A percentile compares a stretch with the other conserved stretches of the same genome.
Evolutionary conservation across 768 basidiomycete species (phyloP).

Genomic region (Boletus subparvulus): DNA sequence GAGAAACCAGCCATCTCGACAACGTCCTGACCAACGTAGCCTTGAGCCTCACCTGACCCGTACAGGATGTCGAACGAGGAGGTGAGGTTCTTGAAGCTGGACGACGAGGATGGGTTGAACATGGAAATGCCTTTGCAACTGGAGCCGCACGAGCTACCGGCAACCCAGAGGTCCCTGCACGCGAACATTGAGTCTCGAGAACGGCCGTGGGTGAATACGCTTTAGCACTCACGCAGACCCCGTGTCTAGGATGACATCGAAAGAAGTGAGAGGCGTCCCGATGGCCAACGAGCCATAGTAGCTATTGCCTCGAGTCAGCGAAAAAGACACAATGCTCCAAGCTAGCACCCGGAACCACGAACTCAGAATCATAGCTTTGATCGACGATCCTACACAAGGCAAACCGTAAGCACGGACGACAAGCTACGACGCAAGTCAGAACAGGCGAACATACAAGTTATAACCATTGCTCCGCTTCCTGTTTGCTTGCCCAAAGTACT

Average conservation of each 20-base stretch:
- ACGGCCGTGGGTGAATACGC: background rate
- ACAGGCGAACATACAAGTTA: constrained; percentile 44
- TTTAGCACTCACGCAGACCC: constrained; percentile 37
- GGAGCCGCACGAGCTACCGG: constrained; percentile 32
- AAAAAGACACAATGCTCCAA: background rate
- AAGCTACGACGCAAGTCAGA: background rate
- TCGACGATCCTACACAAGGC: constrained; percentile 51
- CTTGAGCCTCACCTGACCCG: constrained; percentile 48
- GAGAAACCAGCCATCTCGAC: constrained; percentile 54
- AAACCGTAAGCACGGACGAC: background rate
- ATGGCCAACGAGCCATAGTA: constrained; percentile 42
- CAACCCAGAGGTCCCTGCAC: constrained; percentile 51
- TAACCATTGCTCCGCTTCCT: constrained; percentile 48
- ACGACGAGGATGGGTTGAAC: constrained; percentile 37
- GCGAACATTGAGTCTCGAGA: constrained; percentile 14
- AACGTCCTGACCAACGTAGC: constrained; percentile 45
- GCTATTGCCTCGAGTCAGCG: constrained; percentile 12
- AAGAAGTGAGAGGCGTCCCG: constrained; percentile 48
- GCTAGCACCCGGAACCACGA: constrained; percentile 11
- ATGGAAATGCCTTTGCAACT: constrained; percentile 30
- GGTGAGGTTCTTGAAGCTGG: constrained; percentile 37
- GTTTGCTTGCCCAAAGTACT: constrained; percentile 42
- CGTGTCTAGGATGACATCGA: constrained; percentile 54
- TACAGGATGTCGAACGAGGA: constrained; percentile 44
- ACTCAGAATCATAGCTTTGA: constrained; percentile 68